Evolutionary conservation across 2,329 filamentous ascomycete species (phyloP), one percentile per base, ranked within the genome.

Genomic region (Fusarium sarcochroum): DNA sequence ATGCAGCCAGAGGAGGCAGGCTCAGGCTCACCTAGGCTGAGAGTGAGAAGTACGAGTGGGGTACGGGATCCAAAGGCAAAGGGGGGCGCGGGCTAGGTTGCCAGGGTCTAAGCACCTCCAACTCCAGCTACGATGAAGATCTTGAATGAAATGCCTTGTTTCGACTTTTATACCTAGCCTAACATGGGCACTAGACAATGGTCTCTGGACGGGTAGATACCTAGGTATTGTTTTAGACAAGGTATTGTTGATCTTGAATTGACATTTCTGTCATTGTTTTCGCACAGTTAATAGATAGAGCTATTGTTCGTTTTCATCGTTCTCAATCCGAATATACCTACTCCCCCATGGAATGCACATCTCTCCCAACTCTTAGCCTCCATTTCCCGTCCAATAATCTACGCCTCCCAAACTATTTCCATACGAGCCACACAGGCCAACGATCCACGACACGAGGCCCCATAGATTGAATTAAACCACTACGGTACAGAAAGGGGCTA

Each of bases 391-490:
- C 48, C 35, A 49, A 47, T 47, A 41, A 35, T 38, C 52, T 50
- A 54, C 50, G 58, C 59, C 49, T 62, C 64, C 48, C 52, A 45
- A 42, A 25, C 52, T 56, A 52, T 46, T 57, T 23, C 30, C 21
- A 44, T 58, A 59, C 55, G 66, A 51, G 49, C 66, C 61, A 69
- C 58, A 62, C 68, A 59, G 54, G 55, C 58, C 54, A 60, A 63
- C 57, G 71, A 73, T 72, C 63, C 71, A 60, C 57, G 63, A 70
- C 71, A 73, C 71, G 72, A 74, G 66, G 63, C 58, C 72, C 63
- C 63, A 68, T 69, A 57, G 62, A 61, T 20, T 21, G 50, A 53
- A 41, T 27, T 30, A 30, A 30, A 30, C 27, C 27, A 30, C 27
- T 30, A 11, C 27, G 3, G 27, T 37, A 48, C 30, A 47, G 70